Evolutionary conservation across 192 early-diverging fungal species (phyloP).

Genomic region (Umbelopsis isabellina): DNA sequence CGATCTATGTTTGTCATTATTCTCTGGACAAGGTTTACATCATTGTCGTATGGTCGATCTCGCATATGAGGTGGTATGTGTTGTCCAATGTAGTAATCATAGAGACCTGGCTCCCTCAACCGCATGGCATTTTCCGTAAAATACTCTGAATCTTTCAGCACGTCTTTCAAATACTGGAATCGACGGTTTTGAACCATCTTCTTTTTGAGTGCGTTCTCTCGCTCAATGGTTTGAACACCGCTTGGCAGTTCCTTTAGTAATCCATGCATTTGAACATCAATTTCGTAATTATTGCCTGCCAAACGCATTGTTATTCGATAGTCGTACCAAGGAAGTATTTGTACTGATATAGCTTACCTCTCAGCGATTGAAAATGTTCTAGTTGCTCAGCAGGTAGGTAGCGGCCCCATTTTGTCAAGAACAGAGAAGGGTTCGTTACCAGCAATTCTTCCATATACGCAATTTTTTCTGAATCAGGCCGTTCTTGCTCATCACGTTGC

Average conservation of each 20-base stretch:
- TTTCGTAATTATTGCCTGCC: conserved; percentile 38
- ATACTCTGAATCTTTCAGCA: conserved; percentile 40
- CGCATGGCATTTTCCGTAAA: conserved; percentile 44
- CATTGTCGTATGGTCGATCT: conserved; percentile 33
- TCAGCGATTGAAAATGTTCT: conserved; percentile 29
- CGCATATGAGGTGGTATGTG: conserved; percentile 34
- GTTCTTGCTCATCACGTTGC: conserved; percentile 33
- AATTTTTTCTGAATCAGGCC: conserved; percentile 32
- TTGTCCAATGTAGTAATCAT: conserved; percentile 47
- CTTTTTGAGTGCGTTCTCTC: conserved; percentile 12
- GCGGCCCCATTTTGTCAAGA: conserved; percentile 46
- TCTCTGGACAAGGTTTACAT: conserved; percentile 40
- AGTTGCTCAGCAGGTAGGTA: conserved; percentile 33
- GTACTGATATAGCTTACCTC: conserved; percentile 22
- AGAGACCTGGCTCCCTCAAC: conserved; percentile 44
- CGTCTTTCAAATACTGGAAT: conserved; percentile 35
- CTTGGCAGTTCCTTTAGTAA: conserved; percentile 24
- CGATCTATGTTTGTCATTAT: conserved; percentile 40
- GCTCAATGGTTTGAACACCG: not conserved
- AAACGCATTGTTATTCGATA: not conserved
- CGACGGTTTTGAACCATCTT: conserved; percentile 42
- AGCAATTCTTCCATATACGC: conserved; percentile 30
- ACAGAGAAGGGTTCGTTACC: conserved; percentile 40
- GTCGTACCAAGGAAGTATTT: not conserved
- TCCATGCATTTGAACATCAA: conserved; percentile 35